These are phyloP conservation scores for Millerago galiae DNA, from an alignment of 805 yeast genomes.

Conservation along the genomic window DNA sequence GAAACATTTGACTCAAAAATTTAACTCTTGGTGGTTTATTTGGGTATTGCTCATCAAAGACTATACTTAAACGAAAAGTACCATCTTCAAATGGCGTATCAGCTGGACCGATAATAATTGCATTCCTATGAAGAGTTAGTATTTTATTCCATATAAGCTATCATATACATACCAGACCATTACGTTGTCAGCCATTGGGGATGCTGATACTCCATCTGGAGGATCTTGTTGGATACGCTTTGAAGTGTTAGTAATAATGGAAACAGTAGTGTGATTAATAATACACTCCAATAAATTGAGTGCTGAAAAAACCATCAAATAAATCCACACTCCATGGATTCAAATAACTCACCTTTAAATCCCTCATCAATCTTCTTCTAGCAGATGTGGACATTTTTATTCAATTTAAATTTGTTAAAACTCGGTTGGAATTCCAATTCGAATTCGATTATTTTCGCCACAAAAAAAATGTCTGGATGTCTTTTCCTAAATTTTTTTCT, in stretches of 20 bases:
- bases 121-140: conserved; percentile 46
- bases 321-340: too few species aligned
- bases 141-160: background rate
- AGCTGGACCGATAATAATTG: conserved; percentile 94
- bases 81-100: conserved; percentile 99
- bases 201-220: conserved; percentile 96
- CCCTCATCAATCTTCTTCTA: conserved; percentile 98
- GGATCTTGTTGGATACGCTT: conserved; percentile 96
- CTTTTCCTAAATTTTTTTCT: too few species aligned
- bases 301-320: too few species aligned
- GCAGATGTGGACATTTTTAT: conserved; percentile 89
- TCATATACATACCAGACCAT: conserved; percentile 58
- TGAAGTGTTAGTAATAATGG: background rate
- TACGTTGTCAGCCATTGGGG: conserved; percentile 94
- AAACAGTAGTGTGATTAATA: background rate
- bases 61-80: conserved; percentile 77
- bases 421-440: background rate
- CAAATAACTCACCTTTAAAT: conserved; percentile 64
- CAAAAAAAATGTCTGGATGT: too few species aligned
- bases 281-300: background rate
- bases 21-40: conserved; percentile 93
- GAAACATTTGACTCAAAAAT: conserved; percentile 92
- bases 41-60: conserved; percentile 95
- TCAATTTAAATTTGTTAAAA: background rate
- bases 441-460: background rate